These are phyloP conservation scores for Thermothelomyces thermophilus DNA, from an alignment of 2,329 filamentous ascomycete genomes.

Conservation along the genomic window DNA sequence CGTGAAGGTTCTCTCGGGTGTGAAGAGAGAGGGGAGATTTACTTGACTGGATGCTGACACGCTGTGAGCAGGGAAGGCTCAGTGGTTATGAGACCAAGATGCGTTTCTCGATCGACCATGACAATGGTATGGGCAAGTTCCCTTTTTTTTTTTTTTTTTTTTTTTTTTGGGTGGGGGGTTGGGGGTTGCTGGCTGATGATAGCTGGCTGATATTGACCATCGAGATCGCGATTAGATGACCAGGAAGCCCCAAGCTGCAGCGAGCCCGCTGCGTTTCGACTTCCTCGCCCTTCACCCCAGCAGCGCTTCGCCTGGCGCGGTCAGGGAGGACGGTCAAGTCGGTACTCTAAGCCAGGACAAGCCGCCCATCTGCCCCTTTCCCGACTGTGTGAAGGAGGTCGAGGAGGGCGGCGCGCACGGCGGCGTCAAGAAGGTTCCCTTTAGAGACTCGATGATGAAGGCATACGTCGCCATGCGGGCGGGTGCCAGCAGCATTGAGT, in stretches of 20 bases:
- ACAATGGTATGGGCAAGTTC: neutral
- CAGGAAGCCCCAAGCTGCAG: neutral
- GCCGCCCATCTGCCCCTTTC: neutral
- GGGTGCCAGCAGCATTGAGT: neutral
- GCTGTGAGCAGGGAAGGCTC: no score
- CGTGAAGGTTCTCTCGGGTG: no score
- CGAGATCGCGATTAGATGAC: neutral
- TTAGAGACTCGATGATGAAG: slow-evolving; percentile 1
- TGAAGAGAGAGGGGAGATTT: no score
- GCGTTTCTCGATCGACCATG: neutral
- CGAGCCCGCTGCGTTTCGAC: neutral
- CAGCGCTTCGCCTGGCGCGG: neutral
- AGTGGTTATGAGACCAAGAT: no score
- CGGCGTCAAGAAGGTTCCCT: neutral
- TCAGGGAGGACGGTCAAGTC: neutral
- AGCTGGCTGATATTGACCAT: no score
- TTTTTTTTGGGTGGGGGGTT: no score
- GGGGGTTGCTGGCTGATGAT: no score
- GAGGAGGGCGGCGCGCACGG: neutral
- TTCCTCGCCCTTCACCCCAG: neutral
- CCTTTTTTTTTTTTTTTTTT: neutral
- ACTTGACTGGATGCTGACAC: no score
- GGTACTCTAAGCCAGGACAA: neutral
- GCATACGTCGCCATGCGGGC: slow-evolving; percentile 1
- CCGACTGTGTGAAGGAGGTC: neutral